Percentiles rank a stretch among this genome's conserved stretches.
phyloP scores from a whole-genome alignment of 768 basidiomycete species.

The Boletus eberwhitei region DNA sequence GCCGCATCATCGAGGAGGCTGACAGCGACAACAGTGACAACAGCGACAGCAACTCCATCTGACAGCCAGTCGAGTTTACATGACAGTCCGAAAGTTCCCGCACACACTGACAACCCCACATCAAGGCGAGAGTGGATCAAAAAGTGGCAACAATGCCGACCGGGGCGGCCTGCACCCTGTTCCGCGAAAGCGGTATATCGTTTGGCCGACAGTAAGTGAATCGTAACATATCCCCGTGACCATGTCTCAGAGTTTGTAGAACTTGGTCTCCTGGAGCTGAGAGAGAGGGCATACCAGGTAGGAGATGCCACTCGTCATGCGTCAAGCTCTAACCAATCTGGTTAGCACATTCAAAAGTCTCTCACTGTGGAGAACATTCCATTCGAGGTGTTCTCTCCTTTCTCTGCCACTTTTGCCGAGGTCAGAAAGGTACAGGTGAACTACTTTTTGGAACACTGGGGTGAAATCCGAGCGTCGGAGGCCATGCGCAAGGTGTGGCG shows the following conservation, averaged over 20 bases:
- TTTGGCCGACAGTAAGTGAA: slow-evolving; percentile 72
- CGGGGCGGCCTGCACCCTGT: slow-evolving; percentile 64
- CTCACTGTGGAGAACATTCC: slow-evolving; percentile 79
- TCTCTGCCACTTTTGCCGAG: slow-evolving; percentile 78
- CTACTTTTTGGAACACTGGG: slow-evolving; percentile 80
- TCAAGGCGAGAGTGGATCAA: slow-evolving; percentile 68
- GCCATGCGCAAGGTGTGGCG: slow-evolving; percentile 82
- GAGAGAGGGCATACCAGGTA: slow-evolving; percentile 64
- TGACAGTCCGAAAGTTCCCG: slow-evolving; percentile 15
- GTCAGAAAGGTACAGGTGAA: slow-evolving; percentile 79
- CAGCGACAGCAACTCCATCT: slow-evolving; percentile 26
- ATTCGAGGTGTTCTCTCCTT: slow-evolving; percentile 82
- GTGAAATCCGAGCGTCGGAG: slow-evolving; percentile 76
- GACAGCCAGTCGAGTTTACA: slow-evolving; percentile 35
- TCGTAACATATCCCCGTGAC: background rate
- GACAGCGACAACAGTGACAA: background rate
- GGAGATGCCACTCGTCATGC: background rate
- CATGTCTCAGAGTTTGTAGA: slow-evolving; percentile 37
- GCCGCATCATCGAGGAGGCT: slow-evolving; percentile 18
- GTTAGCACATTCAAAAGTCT: slow-evolving; percentile 70
- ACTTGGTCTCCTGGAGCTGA: slow-evolving; percentile 68
- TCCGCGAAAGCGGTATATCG: slow-evolving; percentile 84
- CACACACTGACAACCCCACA: slow-evolving; percentile 25
- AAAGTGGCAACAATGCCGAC: slow-evolving; percentile 61
- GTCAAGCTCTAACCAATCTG: slow-evolving; percentile 3